A percentile compares a stretch with the other conserved stretches of the same genome.
phyloP scores from a whole-genome alignment of 1,139 yeast genomes.

The Pichia sp. region DNA sequence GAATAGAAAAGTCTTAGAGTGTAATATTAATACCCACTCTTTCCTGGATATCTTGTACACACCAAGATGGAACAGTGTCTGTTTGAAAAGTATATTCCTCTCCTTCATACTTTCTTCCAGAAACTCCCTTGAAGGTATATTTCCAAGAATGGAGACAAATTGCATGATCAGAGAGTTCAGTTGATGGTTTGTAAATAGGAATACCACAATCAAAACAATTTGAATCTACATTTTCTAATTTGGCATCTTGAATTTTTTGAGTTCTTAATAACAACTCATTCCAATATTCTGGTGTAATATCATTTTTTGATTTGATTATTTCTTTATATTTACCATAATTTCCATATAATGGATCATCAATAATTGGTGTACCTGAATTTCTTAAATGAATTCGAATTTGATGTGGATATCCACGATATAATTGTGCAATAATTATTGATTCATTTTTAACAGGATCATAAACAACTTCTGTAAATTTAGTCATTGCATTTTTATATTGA shows the following conservation, averaged over 20 bases:
- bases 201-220: constrained; percentile 42
- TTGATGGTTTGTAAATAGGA: constrained; percentile 18
- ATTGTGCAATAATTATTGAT: constrained; percentile 53
- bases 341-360: constrained; percentile 55
- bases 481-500: constrained; percentile 29
- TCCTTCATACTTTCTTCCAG: constrained; percentile 20
- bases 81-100: neutral
- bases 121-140: constrained; percentile 28
- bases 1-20: no score
- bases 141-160: constrained; percentile 52
- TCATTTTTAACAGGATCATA: constrained; percentile 34
- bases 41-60: neutral
- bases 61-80: neutral
- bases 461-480: constrained; percentile 32
- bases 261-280: constrained; percentile 4
- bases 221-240: no score
- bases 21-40: neutral
- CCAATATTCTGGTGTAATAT: constrained; percentile 11
- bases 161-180: constrained; percentile 31
- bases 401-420: constrained; percentile 68
- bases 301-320: constrained; percentile 5
- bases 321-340: constrained; percentile 12
- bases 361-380: constrained; percentile 57
- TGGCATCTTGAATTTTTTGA: constrained; percentile 8
- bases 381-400: constrained; percentile 71